phyloP scores from a whole-genome alignment of 192 early-diverging fungal genomes.

The Umbelopsis sp. region DNA sequence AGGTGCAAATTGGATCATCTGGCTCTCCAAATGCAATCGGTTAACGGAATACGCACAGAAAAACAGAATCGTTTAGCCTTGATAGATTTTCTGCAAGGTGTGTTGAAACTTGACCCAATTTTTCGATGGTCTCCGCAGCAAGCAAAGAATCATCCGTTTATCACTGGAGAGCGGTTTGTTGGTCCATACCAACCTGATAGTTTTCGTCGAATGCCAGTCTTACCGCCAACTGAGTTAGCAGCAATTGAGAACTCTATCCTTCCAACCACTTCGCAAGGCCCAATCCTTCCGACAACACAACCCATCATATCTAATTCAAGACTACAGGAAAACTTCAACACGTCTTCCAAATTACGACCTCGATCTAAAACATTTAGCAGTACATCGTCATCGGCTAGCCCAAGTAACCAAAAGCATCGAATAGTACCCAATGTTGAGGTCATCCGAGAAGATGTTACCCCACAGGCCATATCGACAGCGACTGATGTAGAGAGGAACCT shows the following conservation, averaged over 20 bases:
- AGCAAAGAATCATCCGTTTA: conserved; percentile 93
- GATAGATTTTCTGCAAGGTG: conserved; percentile 89
- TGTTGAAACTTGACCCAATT: conserved; percentile 89
- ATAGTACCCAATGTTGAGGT: not conserved
- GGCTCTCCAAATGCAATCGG: not conserved
- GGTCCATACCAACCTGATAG: conserved; percentile 64
- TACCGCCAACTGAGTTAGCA: not conserved
- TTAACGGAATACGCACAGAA: conserved; percentile 49
- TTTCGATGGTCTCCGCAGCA: conserved; percentile 96
- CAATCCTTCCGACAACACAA: not conserved
- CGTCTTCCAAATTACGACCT: not conserved
- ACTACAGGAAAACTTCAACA: not conserved
- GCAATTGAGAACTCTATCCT: not conserved
- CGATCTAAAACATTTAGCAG: not conserved
- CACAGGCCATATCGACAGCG: not conserved
- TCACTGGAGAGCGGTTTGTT: conserved; percentile 81
- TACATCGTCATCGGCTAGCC: not conserved
- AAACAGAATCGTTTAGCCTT: conserved; percentile 74
- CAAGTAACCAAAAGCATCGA: not conserved
- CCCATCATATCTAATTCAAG: not conserved
- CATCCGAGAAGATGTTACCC: conserved; percentile 2
- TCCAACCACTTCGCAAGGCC: not conserved
- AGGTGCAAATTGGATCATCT: conserved; percentile 1
- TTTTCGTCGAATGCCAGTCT: not conserved
- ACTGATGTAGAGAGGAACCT: not conserved